These are phyloP conservation scores for Chaetomiaceae sp. DNA, from an alignment of 2,329 filamentous ascomycete species.

Conservation along the genomic window DNA sequence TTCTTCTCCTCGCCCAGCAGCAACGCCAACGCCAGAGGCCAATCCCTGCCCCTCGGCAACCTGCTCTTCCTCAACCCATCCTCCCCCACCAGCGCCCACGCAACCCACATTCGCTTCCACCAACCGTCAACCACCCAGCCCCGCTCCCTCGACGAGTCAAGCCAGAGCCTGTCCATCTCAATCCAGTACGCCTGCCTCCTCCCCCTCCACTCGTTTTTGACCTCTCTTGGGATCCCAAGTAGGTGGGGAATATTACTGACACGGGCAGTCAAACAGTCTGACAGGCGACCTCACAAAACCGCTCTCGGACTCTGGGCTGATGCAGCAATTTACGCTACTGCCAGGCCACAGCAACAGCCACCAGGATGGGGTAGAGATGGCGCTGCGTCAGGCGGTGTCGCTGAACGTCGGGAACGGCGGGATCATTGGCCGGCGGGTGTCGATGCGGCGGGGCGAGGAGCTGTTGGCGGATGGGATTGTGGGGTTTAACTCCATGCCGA, in stretches of 20 bases:
- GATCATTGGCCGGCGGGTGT: constrained; percentile 29
- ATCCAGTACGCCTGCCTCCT: constrained; percentile 24
- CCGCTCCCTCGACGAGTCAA: background rate
- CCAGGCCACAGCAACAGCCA: background rate
- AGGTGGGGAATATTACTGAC: no score
- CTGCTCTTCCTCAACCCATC: constrained; percentile 26
- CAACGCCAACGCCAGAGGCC: background rate
- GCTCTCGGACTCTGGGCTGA: constrained; percentile 19
- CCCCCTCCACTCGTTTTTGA: background rate
- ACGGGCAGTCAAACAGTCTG: constrained; percentile 1
- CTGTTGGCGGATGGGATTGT: constrained; percentile 28
- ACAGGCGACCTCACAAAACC: constrained; percentile 26
- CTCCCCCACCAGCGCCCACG: constrained; percentile 18
- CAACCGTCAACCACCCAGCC: background rate
- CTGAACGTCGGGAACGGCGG: constrained; percentile 24
- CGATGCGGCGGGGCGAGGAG: constrained; percentile 17
- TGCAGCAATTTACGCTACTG: constrained; percentile 25
- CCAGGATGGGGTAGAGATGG: constrained; percentile 12
- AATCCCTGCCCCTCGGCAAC: no score
- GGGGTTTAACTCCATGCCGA: constrained; percentile 23
- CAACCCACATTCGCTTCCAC: constrained; percentile 26
- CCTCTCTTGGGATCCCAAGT: no score
- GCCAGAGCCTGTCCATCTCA: constrained; percentile 21
- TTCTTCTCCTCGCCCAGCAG: constrained; percentile 22
- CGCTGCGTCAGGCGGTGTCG: constrained; percentile 17